phyloP scores from a whole-genome alignment of 345 rosid species.

The Laguncularia racemosa region DNA sequence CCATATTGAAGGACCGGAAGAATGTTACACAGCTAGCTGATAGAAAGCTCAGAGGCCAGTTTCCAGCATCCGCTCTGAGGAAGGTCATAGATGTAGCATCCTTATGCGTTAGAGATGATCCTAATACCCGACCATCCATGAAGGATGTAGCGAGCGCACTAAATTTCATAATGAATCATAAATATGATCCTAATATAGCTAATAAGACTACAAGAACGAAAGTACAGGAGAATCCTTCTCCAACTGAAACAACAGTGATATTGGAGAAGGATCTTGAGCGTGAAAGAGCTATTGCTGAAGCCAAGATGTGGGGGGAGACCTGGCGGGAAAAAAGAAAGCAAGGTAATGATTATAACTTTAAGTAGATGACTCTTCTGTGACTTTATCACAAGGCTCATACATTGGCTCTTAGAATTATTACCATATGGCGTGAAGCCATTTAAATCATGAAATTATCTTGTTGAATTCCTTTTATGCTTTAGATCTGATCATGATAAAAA shows the following conservation, averaged over 20 bases:
- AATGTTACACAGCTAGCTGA: conserved; percentile 29
- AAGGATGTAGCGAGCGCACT: conserved; percentile 44
- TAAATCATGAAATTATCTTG: too few relatives aligned
- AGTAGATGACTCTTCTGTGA: conserved; percentile 14
- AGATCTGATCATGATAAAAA: too few relatives aligned
- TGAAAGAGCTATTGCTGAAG: conserved; percentile 51
- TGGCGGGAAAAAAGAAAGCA: conserved; percentile 38
- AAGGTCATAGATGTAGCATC: conserved; percentile 46
- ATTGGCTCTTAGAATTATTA: too few relatives aligned
- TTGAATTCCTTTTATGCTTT: too few relatives aligned
- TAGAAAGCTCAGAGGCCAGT: conserved; percentile 36
- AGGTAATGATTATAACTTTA: conserved; percentile 1
- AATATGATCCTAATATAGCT: conserved; percentile 13
- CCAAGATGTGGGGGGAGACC: conserved; percentile 56
- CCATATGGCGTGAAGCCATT: too few relatives aligned
- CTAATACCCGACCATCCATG: conserved; percentile 38
- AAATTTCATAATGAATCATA: conserved; percentile 28
- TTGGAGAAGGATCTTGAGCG: conserved; percentile 28
- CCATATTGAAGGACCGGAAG: conserved; percentile 16
- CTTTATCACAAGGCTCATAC: too few relatives aligned
- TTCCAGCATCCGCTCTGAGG: conserved; percentile 21
- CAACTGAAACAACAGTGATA: conserved; percentile 20
- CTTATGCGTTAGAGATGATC: conserved; percentile 40
- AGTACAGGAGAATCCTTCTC: conserved; percentile 16
- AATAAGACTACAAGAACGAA: conserved; percentile 9